Base-by-base conservation (phyloP, 2,329 filamentous ascomycete species). In the Triangularia verruculosa region DNA sequence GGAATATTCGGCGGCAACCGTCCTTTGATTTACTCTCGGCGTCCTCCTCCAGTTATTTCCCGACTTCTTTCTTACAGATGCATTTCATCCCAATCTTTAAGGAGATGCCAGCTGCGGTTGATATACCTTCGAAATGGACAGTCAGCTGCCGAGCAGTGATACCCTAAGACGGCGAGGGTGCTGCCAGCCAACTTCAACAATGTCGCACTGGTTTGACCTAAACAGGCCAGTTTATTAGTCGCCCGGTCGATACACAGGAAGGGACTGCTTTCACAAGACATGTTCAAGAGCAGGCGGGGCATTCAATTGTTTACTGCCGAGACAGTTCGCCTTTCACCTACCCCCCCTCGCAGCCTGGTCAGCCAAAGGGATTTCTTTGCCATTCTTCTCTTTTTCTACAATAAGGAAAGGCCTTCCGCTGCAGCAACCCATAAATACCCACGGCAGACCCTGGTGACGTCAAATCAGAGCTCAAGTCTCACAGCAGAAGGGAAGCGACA, bases 401-500 rank as follows among this genome's bases (percentile, higher is more conserved):
- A 47, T 13, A 39, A 39, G 8, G 9, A 9, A 32, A 47, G 39
- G 39, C 39, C 20, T 11, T 17, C 4, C 20, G 6, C 39, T 47
- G 39, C 39, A 47, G 39, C n/a, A 47, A 47, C 39, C 39, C 39
- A 47, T 20, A 20, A 17, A 47, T 28, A n/a, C 15, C 39, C 39
- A 47, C 15, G 39, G n/a, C 39, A 47, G 39, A 13, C 51, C 27
- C 39, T 59, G 11, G 60, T 64, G 65, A 65, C 59, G 53, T 66
- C 62, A 65, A 68, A 62, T 56, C 57, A n/a, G n/a, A 61, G 28
- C 32, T 61, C 47, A 28, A 61, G 62, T 67, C 52, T 61, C 61
- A 67, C 67, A 57, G 61, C 64, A 67, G 57, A 61, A 61, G 61
- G 61, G 55, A 66, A 61, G 62, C 64, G 51, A 43, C 66, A 56